These are phyloP conservation scores for Trapa bicornis DNA, from an alignment of 345 rosid genomes.

Conservation along the genomic window DNA sequence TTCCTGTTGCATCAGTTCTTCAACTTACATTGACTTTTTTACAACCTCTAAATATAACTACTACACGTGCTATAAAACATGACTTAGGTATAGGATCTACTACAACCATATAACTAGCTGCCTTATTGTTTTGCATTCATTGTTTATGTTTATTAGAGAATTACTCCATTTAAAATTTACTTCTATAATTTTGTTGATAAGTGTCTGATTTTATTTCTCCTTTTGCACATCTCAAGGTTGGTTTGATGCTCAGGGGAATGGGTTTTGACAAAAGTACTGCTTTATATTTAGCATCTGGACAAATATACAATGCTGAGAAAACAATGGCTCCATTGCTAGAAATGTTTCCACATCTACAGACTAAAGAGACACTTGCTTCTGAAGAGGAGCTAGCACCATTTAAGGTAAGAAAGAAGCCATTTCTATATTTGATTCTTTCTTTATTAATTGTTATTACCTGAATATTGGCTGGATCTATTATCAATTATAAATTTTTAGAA, in stretches of 20 bases:
- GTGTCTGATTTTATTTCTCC: slow-evolving; percentile 8
- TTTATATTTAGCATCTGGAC: slow-evolving; percentile 87
- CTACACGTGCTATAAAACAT: too few relatives aligned
- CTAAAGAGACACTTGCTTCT: slow-evolving; percentile 79
- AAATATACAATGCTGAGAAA: slow-evolving; percentile 80
- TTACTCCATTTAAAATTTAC: background rate
- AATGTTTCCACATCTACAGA: slow-evolving; percentile 91
- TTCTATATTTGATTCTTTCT: too few relatives aligned
- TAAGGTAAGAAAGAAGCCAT: slow-evolving; percentile 34
- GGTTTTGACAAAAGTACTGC: slow-evolving; percentile 79
- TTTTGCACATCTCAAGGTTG: slow-evolving; percentile 44
- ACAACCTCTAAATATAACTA: too few relatives aligned
- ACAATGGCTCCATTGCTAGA: slow-evolving; percentile 83
- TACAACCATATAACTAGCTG: too few relatives aligned
- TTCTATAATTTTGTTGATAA: background rate
- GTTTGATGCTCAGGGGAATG: slow-evolving; percentile 99
- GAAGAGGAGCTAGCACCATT: slow-evolving; percentile 80
- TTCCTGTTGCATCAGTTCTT: too few relatives aligned
- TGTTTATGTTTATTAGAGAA: too few relatives aligned
- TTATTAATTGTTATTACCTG: too few relatives aligned
- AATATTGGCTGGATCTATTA: too few relatives aligned
- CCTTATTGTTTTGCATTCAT: too few relatives aligned
- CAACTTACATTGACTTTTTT: too few relatives aligned
- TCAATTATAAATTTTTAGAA: too few relatives aligned
- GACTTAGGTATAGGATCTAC: too few relatives aligned